Evolutionary conservation across 331 rosid genomes (phyloP).

Genomic region (Prunus yedoensis): DNA sequence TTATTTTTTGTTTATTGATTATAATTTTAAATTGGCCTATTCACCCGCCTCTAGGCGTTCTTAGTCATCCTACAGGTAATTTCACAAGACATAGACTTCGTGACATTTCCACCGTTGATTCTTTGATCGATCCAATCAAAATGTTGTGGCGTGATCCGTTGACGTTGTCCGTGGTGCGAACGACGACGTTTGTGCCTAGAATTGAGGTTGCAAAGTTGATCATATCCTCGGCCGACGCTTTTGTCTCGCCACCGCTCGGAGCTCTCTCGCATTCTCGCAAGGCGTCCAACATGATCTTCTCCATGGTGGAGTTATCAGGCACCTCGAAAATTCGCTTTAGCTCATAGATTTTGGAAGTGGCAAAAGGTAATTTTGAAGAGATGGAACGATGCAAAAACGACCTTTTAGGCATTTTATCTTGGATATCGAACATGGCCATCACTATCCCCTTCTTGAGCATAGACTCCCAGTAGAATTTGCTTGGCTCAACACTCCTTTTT

Average conservation of each 20-base stretch:
- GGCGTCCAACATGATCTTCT: slow-evolving; percentile 53
- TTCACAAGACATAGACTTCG: slow-evolving; percentile 73
- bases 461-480: slow-evolving; percentile 79
- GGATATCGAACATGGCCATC: slow-evolving; percentile 80
- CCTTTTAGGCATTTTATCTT: slow-evolving; percentile 85
- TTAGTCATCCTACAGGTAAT: no score
- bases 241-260: slow-evolving; percentile 71
- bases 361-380: slow-evolving; percentile 69
- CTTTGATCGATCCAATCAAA: slow-evolving; percentile 53
- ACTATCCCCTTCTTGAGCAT: slow-evolving; percentile 67
- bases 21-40: no score
- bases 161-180: slow-evolving; percentile 55
- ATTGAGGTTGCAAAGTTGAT: slow-evolving; percentile 77
- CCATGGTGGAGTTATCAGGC: slow-evolving; percentile 74
- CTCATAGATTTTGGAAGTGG: slow-evolving; percentile 52
- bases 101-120: slow-evolving; percentile 73
- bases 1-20: no score
- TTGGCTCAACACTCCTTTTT: slow-evolving; percentile 78
- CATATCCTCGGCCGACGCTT: slow-evolving; percentile 83
- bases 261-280: slow-evolving; percentile 73
- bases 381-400: slow-evolving; percentile 81
- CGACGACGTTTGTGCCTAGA: slow-evolving; percentile 71
- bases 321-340: slow-evolving; percentile 65
- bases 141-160: slow-evolving; percentile 58
- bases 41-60: no score